Percentiles rank a stretch among this genome's conserved stretches.
Conservation (phyloP, 108 stramenopile genomes). For the Pseudonitzschia multistriata region DNA sequence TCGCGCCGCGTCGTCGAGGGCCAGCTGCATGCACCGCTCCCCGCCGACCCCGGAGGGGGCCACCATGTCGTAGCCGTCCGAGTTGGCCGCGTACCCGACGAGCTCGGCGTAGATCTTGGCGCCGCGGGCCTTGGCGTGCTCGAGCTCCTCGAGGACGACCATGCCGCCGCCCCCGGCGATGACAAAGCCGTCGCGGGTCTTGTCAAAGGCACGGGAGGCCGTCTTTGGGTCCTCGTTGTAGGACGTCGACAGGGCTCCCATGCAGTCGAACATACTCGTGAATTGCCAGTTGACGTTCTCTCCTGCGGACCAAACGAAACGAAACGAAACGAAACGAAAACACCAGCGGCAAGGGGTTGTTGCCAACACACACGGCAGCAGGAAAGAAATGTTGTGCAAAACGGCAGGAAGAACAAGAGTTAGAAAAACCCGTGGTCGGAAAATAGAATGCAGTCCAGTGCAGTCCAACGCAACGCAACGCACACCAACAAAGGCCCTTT, state of each 20-base stretch:
- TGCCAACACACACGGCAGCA: not conserved
- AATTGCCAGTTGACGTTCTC: conserved; percentile 90
- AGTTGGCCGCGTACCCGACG: conserved; percentile 94
- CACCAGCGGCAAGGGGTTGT: too few relatives aligned
- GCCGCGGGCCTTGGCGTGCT: conserved; percentile 95
- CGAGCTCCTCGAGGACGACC: conserved; percentile 93
- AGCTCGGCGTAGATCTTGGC: conserved; percentile 96
- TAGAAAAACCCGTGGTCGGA: not conserved
- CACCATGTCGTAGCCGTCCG: conserved; percentile 99
- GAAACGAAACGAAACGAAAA: conserved; percentile 1
- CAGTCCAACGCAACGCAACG: too few relatives aligned
- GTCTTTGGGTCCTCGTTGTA: conserved; percentile 89
- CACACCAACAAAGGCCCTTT: not conserved
- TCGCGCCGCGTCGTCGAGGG: conserved; percentile 76
- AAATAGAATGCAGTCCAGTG: too few relatives aligned
- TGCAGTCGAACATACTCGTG: conserved; percentile 94
- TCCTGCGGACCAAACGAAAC: conserved; percentile 30
- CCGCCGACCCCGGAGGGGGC: conserved; percentile 97
- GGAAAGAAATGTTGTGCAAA: too few relatives aligned
- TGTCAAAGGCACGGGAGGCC: conserved; percentile 94
- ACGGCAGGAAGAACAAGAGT: not conserved
- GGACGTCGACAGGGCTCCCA: conserved; percentile 91
- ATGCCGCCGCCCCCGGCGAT: conserved; percentile 99
- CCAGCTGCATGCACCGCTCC: conserved; percentile 89
- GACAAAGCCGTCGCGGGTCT: conserved; percentile 96